A percentile compares a stretch with the other conserved stretches of the same genome.
Evolutionary conservation across 148 eudicot species (phyloP).

Genomic region (Spergularia bocconei): DNA sequence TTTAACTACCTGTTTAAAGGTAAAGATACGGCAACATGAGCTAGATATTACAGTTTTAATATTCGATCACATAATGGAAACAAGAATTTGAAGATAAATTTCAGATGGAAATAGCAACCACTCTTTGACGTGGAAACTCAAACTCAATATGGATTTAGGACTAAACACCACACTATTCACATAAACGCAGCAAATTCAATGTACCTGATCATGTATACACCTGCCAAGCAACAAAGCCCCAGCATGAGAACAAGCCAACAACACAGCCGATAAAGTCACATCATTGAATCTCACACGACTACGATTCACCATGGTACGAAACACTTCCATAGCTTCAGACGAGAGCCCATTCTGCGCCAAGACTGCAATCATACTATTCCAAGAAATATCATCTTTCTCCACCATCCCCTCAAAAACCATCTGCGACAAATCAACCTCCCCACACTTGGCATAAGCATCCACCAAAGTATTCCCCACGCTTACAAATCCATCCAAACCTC

Average conservation of each 20-base stretch:
- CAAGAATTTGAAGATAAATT: constrained; percentile 4
- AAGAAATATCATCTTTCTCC: constrained; percentile 55
- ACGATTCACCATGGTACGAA: constrained; percentile 45
- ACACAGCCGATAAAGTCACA: constrained; percentile 58
- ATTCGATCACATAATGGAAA: background rate
- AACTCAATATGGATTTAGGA: background rate
- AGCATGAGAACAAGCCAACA: constrained; percentile 71
- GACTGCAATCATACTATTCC: constrained; percentile 68
- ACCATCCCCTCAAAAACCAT: constrained; percentile 58
- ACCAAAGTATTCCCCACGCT: constrained; percentile 60
- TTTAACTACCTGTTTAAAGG: constrained; percentile 39
- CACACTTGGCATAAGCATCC: constrained; percentile 73
- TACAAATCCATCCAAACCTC: constrained; percentile 43
- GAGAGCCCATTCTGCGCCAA: constrained; percentile 62
- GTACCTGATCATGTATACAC: constrained; percentile 65
- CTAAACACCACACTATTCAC: background rate
- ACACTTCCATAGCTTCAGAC: constrained; percentile 44
- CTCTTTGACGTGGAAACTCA: background rate
- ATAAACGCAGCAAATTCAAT: background rate
- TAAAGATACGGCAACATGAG: background rate
- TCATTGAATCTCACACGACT: constrained; percentile 41
- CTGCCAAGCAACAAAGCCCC: constrained; percentile 60
- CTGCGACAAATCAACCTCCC: constrained; percentile 50
- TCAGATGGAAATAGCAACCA: background rate
- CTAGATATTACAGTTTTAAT: background rate